Evolutionary conservation across 2,329 filamentous ascomycete genomes (phyloP).

Genomic region (Colletotrichum noveboracense): DNA sequence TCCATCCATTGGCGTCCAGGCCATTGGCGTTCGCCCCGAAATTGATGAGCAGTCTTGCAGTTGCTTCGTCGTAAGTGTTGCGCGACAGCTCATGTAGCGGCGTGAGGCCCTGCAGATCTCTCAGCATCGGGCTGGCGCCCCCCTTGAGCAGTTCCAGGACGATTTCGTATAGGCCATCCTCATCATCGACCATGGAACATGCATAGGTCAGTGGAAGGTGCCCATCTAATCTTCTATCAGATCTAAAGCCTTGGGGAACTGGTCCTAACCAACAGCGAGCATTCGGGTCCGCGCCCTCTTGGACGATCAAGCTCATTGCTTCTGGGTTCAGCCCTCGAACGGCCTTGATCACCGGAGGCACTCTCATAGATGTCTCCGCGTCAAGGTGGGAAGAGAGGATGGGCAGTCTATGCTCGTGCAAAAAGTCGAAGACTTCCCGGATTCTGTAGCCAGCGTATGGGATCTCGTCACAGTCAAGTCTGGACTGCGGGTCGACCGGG

Average conservation of each 20-base stretch:
- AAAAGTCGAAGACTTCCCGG: not conserved
- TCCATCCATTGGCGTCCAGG: not conserved
- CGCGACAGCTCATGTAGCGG: not conserved
- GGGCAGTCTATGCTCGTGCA: not conserved
- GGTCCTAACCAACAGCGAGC: not conserved
- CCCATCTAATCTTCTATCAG: not conserved
- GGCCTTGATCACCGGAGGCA: not conserved
- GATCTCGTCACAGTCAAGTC: not conserved
- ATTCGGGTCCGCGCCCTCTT: not conserved
- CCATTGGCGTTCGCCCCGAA: constrained; percentile 18
- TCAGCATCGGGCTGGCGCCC: not conserved
- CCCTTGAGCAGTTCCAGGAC: not conserved
- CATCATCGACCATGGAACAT: not conserved
- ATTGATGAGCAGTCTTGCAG: constrained; percentile 11
- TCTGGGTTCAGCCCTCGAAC: not conserved
- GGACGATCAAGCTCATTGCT: not conserved
- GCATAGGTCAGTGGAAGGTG: not conserved
- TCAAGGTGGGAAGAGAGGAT: not conserved
- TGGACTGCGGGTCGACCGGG: not conserved
- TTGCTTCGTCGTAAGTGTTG: not conserved
- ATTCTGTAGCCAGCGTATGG: not conserved
- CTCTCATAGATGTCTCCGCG: not conserved
- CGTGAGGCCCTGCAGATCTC: not conserved
- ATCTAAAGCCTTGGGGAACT: not conserved
- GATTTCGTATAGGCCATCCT: not conserved